These are phyloP conservation scores for Aspergillus hiratsukae DNA, from an alignment of 2,329 filamentous ascomycete genomes.

Conservation along the genomic window DNA sequence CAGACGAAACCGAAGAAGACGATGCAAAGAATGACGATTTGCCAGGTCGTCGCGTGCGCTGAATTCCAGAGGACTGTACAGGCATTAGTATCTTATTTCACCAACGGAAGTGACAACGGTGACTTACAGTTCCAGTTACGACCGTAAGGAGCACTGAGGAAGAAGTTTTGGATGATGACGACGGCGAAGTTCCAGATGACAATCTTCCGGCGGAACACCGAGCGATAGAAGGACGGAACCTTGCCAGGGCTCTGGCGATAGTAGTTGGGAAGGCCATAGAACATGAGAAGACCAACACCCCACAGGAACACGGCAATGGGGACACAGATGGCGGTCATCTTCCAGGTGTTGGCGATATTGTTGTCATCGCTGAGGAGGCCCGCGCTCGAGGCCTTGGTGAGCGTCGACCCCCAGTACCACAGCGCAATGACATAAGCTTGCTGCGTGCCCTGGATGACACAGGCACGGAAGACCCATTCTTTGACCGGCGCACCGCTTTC, in stretches of 20 bases:
- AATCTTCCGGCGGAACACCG: slow-evolving; percentile 58
- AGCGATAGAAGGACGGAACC: slow-evolving; percentile 61
- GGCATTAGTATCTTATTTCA: not conserved
- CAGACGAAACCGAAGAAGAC: slow-evolving; percentile 52
- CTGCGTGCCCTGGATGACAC: slow-evolving; percentile 61
- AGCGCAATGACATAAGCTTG: slow-evolving; percentile 60
- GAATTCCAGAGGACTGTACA: slow-evolving; percentile 51
- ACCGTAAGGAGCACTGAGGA: slow-evolving; percentile 60
- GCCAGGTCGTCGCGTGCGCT: slow-evolving; percentile 52
- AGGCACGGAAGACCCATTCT: slow-evolving; percentile 62
- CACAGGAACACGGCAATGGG: slow-evolving; percentile 55
- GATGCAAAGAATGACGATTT: slow-evolving; percentile 50
- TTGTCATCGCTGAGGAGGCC: slow-evolving; percentile 34
- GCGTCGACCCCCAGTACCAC: slow-evolving; percentile 61
- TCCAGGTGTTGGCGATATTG: slow-evolving; percentile 37
- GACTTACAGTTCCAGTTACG: slow-evolving; percentile 58
- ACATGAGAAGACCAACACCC: slow-evolving; percentile 52
- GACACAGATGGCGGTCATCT: slow-evolving; percentile 49
- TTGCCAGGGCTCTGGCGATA: slow-evolving; percentile 60
- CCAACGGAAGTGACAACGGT: not conserved
- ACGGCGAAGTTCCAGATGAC: slow-evolving; percentile 62
- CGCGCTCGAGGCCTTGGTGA: slow-evolving; percentile 42
- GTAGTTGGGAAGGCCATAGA: slow-evolving; percentile 58
- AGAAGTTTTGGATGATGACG: slow-evolving; percentile 63
- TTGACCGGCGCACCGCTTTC: slow-evolving; percentile 59